These are phyloP conservation scores for Oenanthe sinensis DNA, from an alignment of 129 eudicot genomes.

Conservation along the genomic window DNA sequence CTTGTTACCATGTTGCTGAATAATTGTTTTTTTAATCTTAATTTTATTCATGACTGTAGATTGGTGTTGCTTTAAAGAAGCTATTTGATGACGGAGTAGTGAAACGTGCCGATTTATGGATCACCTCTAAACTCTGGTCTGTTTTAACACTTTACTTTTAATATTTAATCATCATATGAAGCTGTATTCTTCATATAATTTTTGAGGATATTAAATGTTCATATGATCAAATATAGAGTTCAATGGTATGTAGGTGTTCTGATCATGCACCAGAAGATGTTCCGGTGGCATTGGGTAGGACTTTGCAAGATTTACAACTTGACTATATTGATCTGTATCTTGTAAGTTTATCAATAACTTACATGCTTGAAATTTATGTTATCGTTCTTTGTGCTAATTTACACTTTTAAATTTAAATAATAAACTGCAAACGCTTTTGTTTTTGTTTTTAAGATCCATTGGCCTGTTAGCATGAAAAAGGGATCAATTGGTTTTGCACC, in stretches of 20 bases:
- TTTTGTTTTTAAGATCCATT: conserved; percentile 43
- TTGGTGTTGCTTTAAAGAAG: conserved; percentile 60
- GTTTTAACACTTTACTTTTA: neutral
- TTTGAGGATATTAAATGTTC: neutral
- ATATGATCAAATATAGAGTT: neutral
- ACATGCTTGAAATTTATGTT: neutral
- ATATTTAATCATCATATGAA: neutral
- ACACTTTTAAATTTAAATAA: neutral
- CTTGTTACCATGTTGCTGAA: neutral
- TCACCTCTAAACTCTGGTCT: conserved; percentile 85
- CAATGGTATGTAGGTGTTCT: conserved; percentile 29
- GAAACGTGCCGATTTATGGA: conserved; percentile 70
- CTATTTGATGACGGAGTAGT: conserved; percentile 67
- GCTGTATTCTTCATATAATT: neutral
- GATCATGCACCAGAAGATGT: conserved; percentile 80
- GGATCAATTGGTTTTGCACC: conserved; percentile 44
- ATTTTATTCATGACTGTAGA: conserved; percentile 16
- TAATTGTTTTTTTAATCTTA: neutral
- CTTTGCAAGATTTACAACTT: conserved; percentile 56
- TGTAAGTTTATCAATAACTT: conserved; percentile 22
- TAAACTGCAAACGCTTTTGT: neutral
- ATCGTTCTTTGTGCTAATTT: neutral
- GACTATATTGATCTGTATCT: conserved; percentile 69
- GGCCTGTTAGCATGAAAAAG: conserved; percentile 66
- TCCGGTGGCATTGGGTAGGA: conserved; percentile 47